A percentile compares a stretch with the other conserved stretches of the same genome.
These are phyloP conservation scores for Cytospora piceicola DNA, from an alignment of 2,329 filamentous ascomycete species.

Conservation along the genomic window DNA sequence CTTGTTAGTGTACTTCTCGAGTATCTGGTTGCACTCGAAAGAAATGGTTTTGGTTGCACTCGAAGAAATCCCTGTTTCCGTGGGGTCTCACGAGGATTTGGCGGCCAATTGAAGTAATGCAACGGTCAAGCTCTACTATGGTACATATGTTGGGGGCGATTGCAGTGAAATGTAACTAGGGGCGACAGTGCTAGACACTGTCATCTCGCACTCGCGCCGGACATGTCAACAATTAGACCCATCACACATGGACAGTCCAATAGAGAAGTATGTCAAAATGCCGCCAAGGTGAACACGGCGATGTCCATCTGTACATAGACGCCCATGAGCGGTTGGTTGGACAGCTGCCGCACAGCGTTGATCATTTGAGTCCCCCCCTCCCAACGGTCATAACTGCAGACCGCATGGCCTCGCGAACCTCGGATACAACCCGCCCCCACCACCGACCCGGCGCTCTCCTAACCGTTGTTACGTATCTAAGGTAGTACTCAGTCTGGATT, in stretches of 20 bases:
- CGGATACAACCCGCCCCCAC: too few relatives aligned
- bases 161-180: neutral
- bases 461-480: too few relatives aligned
- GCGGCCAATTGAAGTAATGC: neutral
- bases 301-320: neutral
- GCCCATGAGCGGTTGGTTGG: neutral
- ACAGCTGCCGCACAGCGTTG: neutral
- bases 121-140: neutral
- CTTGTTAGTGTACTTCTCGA: neutral
- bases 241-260: conserved; percentile 2
- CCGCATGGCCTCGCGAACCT: neutral
- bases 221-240: neutral
- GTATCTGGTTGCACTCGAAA: neutral
- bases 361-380: neutral
- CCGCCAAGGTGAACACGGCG: neutral
- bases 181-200: neutral
- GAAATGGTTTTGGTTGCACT: too few relatives aligned
- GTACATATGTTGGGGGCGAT: neutral
- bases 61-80: neutral
- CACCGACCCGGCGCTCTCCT: too few relatives aligned
- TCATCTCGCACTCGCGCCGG: neutral
- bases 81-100: neutral
- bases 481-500: too few relatives aligned
- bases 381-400: too few relatives aligned
- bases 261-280: neutral